Conservation (phyloP, 768 basidiomycete species). For the Auricularia sp. region DNA sequence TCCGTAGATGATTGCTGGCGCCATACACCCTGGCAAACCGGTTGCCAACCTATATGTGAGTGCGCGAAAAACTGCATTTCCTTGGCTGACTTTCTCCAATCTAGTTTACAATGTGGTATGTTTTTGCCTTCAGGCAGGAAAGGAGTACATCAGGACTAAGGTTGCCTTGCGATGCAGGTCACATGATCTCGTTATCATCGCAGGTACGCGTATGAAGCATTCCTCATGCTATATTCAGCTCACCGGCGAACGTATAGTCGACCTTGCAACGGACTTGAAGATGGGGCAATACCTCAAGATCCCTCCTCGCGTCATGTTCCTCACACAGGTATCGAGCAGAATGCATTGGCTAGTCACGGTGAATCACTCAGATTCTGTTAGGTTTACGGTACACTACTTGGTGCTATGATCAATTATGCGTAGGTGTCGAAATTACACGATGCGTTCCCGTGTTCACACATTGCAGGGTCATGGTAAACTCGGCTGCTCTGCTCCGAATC, state of each 20-base stretch:
- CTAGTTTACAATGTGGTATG: slow-evolving; percentile 55
- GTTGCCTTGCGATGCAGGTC: slow-evolving; percentile 26
- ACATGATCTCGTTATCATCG: slow-evolving; percentile 37
- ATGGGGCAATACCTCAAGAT: slow-evolving; percentile 46
- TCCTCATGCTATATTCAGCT: slow-evolving; percentile 7
- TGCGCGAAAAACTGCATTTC: not conserved
- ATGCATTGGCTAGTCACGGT: not conserved
- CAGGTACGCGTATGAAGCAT: slow-evolving; percentile 14
- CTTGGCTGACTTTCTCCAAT: not conserved
- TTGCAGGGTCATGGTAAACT: slow-evolving; percentile 34
- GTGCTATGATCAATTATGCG: slow-evolving; percentile 19
- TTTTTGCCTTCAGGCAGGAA: too few relatives aligned
- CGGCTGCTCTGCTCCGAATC: slow-evolving; percentile 16
- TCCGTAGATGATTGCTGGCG: slow-evolving; percentile 51
- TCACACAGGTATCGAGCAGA: slow-evolving; percentile 43
- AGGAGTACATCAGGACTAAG: too few relatives aligned
- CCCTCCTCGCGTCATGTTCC: slow-evolving; percentile 55
- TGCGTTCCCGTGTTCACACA: not conserved
- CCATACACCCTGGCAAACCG: slow-evolving; percentile 50
- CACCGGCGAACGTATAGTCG: slow-evolving; percentile 30
- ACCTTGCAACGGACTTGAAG: slow-evolving; percentile 30
- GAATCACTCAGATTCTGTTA: not conserved
- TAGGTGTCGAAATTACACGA: not conserved
- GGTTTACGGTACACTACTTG: slow-evolving; percentile 42
- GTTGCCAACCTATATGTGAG: slow-evolving; percentile 60